phyloP scores from a whole-genome alignment of 768 basidiomycete species.

The Termitomyces sp. region DNA sequence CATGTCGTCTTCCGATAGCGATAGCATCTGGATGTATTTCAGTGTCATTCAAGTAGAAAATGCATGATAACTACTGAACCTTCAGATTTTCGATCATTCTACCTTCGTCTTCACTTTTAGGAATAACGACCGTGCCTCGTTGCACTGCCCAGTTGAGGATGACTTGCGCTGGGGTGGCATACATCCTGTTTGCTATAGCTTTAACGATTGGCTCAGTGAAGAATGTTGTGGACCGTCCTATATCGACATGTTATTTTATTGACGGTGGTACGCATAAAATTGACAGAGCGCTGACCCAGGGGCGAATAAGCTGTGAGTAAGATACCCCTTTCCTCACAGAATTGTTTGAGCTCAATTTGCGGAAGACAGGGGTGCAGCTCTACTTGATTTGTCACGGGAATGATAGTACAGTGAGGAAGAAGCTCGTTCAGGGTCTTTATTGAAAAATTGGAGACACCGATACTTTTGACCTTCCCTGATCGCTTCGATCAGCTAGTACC shows the following conservation, averaged over 20 bases:
- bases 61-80: conserved; percentile 19
- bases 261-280: too few relatives aligned
- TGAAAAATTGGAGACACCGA: conserved; percentile 62
- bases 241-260: background rate
- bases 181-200: conserved; percentile 32
- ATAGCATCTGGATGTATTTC: conserved; percentile 29
- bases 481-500: conserved; percentile 17
- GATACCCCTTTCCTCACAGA: conserved; percentile 49
- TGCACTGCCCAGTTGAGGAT: conserved; percentile 65
- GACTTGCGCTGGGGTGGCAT: conserved; percentile 46
- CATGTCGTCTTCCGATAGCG: conserved; percentile 37
- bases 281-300: conserved; percentile 26
- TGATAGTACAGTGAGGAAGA: conserved; percentile 41
- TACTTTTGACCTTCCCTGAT: conserved; percentile 41
- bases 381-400: conserved; percentile 57
- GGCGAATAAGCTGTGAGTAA: conserved; percentile 51
- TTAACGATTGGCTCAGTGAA: conserved; percentile 33
- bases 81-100: conserved; percentile 50
- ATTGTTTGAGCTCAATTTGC: conserved; percentile 46
- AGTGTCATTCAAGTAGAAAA: conserved; percentile 7
- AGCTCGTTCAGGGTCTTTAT: conserved; percentile 41
- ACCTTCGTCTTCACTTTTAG: conserved; percentile 52
- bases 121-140: conserved; percentile 58
- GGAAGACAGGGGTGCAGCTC: conserved; percentile 58
- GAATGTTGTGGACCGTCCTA: conserved; percentile 26